Evolutionary conservation across 192 early-diverging fungal genomes (phyloP).

Genomic region (Pecoramyces ruminantium): DNA sequence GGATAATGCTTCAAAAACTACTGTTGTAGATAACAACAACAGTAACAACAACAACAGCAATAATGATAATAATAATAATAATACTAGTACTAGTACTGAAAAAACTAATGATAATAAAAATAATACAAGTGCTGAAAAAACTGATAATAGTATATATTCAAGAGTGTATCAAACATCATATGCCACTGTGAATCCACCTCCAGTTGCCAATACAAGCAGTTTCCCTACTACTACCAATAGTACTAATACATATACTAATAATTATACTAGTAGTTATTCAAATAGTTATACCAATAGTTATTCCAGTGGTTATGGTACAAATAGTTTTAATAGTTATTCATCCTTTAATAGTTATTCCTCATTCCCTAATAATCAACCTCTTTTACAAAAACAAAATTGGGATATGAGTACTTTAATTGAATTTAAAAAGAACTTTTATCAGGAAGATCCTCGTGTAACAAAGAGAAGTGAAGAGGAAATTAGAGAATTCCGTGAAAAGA

Average conservation of each 20-base stretch:
- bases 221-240: neutral
- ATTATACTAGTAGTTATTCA: neutral
- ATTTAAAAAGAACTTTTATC: conserved; percentile 57
- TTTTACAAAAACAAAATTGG: neutral
- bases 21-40: too few relatives aligned
- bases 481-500: conserved; percentile 51
- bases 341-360: too few relatives aligned
- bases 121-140: too few relatives aligned
- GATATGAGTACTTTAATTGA: neutral
- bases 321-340: too few relatives aligned
- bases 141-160: neutral
- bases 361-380: neutral
- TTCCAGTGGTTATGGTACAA: too few relatives aligned
- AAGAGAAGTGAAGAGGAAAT: conserved; percentile 51
- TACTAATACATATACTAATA: neutral
- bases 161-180: neutral
- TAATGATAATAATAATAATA: neutral
- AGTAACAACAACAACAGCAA: too few relatives aligned
- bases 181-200: neutral
- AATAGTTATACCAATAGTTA: neutral
- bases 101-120: too few relatives aligned
- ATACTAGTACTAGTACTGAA: neutral
- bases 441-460: conserved; percentile 58
- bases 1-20: too few relatives aligned
- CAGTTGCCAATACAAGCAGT: neutral